These are phyloP conservation scores for Gossypium turneri DNA, from an alignment of 345 rosid species.

Conservation along the genomic window DNA sequence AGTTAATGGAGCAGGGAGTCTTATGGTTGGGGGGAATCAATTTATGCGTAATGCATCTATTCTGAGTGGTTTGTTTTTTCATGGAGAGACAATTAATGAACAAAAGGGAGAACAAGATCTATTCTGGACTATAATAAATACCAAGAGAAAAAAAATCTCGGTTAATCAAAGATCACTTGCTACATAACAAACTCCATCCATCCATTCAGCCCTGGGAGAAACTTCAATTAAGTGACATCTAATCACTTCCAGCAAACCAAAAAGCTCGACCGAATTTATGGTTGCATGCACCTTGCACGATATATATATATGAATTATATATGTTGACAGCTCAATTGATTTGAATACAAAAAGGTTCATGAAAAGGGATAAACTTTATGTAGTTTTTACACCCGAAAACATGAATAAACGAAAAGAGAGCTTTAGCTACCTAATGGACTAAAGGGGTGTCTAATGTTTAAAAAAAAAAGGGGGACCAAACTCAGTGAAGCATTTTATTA, in stretches of 20 bases:
- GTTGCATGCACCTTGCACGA: background rate
- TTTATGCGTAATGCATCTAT: background rate
- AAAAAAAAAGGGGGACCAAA: no score
- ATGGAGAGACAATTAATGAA: background rate
- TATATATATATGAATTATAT: no score
- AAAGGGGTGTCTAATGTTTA: no score
- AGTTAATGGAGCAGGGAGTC: no score
- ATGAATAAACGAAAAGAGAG: background rate
- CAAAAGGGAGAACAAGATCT: background rate
- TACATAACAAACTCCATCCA: background rate
- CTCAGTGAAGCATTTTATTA: no score
- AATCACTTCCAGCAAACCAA: background rate
- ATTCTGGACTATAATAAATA: background rate
- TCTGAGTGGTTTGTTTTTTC: background rate
- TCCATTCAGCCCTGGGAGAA: background rate
- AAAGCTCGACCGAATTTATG: constrained; percentile 1
- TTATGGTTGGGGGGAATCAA: no score
- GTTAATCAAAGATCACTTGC: background rate
- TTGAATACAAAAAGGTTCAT: background rate
- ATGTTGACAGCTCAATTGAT: no score
- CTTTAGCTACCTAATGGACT: background rate
- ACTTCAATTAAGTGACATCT: background rate
- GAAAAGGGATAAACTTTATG: background rate
- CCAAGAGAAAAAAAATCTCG: no score
- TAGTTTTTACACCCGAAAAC: background rate